Percentiles rank a stretch among this genome's conserved stretches.
Evolutionary conservation across 2,329 filamentous ascomycete genomes (phyloP).

Genomic region (Ceratocystis albifundus): DNA sequence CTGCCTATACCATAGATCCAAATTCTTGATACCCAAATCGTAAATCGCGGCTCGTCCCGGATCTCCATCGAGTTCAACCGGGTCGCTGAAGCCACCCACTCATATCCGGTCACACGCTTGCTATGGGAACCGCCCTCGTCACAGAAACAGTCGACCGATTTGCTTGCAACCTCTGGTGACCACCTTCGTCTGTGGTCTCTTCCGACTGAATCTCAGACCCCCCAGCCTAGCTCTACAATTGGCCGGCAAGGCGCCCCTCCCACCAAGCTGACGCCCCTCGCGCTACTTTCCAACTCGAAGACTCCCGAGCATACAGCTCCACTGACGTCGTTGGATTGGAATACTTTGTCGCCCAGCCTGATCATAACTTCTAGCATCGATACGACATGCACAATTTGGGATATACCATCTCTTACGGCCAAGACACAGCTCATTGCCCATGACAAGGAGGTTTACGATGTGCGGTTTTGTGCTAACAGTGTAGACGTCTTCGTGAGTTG

Average conservation of each 20-base stretch:
- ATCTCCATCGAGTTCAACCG: conserved; percentile 82
- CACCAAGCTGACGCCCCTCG: conserved; percentile 80
- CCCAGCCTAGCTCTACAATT: conserved; percentile 54
- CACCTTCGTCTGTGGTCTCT: conserved; percentile 90
- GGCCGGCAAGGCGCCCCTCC: conserved; percentile 48
- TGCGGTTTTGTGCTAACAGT: conserved; percentile 93
- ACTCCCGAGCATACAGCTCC: conserved; percentile 96
- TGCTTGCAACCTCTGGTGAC: conserved; percentile 89
- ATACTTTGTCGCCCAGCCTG: conserved; percentile 86
- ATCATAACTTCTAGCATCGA: conserved; percentile 99
- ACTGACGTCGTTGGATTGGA: conserved; percentile 94
- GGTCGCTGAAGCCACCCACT: conserved; percentile 91
- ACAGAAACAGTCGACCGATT: conserved; percentile 88
- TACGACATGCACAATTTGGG: conserved; percentile 98
- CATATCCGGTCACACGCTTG: conserved; percentile 89
- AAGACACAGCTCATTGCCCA: conserved; percentile 98
- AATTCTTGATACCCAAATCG: conserved; percentile 81
- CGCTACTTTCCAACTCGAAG: conserved; percentile 91
- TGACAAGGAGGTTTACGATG: conserved; percentile 97
- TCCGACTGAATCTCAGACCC: conserved; percentile 49
- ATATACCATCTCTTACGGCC: conserved; percentile 92
- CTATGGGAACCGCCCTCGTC: conserved; percentile 93
- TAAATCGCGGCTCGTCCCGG: conserved; percentile 57
- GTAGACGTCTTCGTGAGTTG: conserved; percentile 99
- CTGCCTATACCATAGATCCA: conserved; percentile 56